Conservation (phyloP, 2,329 filamentous ascomycete species). For the Ophiostoma sp. region DNA sequence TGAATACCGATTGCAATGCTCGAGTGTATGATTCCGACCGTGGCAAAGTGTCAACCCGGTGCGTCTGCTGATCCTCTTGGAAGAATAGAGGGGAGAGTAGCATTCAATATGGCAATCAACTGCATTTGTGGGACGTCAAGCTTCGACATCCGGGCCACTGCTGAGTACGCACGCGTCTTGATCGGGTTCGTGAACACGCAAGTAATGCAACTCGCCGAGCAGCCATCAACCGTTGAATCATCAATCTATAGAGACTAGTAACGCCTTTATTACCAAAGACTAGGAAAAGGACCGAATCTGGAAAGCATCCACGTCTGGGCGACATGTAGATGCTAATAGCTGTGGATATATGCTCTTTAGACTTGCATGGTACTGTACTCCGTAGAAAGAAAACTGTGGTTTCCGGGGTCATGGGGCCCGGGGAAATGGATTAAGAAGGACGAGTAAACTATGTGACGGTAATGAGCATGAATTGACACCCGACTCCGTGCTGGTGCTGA, state of each 20-base stretch:
- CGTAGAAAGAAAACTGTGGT: not conserved
- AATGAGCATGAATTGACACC: not conserved
- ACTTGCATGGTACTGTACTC: not conserved
- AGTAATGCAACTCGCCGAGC: not conserved
- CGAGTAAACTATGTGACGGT: not conserved
- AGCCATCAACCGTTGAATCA: not conserved
- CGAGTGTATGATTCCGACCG: not conserved
- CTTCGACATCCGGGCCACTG: too few species aligned
- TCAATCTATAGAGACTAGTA: not conserved
- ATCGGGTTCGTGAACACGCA: not conserved
- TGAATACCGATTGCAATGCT: not conserved
- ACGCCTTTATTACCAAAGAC: not conserved
- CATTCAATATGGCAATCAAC: not conserved
- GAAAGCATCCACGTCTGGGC: not conserved
- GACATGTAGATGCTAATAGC: not conserved
- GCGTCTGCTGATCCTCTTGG: conserved; percentile 9
- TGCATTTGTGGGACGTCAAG: not conserved
- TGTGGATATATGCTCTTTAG: not conserved
- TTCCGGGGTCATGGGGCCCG: conserved; percentile 5
- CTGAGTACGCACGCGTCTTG: not conserved
- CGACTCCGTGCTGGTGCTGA: not conserved
- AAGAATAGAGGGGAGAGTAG: conserved; percentile 11
- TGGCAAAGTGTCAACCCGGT: not conserved
- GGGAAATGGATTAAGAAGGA: not conserved
- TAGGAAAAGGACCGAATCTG: conserved; percentile 7